Conservation (phyloP, 2,329 filamentous ascomycete genomes). For the Colletotrichum karsti region DNA sequence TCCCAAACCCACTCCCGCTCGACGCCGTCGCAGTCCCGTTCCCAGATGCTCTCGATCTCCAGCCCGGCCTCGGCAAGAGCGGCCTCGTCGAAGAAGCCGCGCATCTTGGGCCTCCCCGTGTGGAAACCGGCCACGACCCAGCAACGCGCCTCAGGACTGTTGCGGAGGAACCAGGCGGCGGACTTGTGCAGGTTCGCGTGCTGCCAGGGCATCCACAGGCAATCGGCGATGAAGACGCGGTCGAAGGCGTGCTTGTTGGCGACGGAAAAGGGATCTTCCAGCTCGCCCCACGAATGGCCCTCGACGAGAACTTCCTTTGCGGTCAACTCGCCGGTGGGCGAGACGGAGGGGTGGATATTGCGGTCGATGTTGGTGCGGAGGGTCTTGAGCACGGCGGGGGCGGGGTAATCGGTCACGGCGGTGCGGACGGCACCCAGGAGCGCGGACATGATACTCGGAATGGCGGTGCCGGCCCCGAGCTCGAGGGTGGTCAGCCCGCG, state of each 20-base stretch:
- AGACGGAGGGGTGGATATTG: conserved; percentile 51
- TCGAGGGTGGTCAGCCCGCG: conserved; percentile 65
- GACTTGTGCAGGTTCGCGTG: conserved; percentile 72
- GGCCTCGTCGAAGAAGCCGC: conserved; percentile 66
- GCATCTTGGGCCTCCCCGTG: conserved; percentile 72
- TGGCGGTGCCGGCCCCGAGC: conserved; percentile 71
- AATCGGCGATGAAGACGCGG: conserved; percentile 75
- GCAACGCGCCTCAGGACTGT: conserved; percentile 55
- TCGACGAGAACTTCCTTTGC: conserved; percentile 51
- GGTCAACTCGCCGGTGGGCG: conserved; percentile 39
- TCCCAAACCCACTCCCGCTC: conserved; percentile 70
- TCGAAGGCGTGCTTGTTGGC: conserved; percentile 55
- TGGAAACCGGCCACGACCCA: conserved; percentile 79
- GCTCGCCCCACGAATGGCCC: conserved; percentile 73
- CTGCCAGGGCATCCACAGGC: conserved; percentile 79
- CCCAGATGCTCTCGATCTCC: conserved; percentile 71
- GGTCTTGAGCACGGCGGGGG: conserved; percentile 65
- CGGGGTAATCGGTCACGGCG: conserved; percentile 74
- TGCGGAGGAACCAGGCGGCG: conserved; percentile 68
- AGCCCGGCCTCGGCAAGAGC: conserved; percentile 59
- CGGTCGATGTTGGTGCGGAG: conserved; percentile 64
- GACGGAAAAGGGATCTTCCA: conserved; percentile 43
- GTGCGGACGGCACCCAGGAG: conserved; percentile 59
- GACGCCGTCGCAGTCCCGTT: conserved; percentile 72
- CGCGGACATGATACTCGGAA: conserved; percentile 59